These are phyloP conservation scores for Chimonanthus praecox DNA, from an alignment of 164 flowering plant genomes.

Conservation along the genomic window DNA sequence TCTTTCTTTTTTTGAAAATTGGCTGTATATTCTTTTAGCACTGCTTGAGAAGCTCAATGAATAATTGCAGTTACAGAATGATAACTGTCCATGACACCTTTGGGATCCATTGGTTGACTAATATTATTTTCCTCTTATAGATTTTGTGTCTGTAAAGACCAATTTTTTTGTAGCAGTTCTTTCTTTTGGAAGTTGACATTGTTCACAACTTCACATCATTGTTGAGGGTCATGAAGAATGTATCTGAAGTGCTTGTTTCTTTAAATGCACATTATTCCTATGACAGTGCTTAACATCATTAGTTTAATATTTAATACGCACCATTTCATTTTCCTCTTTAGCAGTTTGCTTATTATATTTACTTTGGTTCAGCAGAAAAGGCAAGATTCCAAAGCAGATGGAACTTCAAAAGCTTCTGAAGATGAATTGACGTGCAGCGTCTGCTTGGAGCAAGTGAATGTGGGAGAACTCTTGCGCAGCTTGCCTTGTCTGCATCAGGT, in stretches of 20 bases:
- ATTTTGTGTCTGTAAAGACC: no score
- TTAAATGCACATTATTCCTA: not conserved
- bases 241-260: not conserved
- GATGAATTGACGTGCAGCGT: conserved; percentile 79
- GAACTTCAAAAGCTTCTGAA: conserved; percentile 29
- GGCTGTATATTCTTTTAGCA: no score
- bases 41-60: no score
- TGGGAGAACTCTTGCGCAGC: conserved; percentile 73
- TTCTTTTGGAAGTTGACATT: not conserved
- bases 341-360: not conserved
- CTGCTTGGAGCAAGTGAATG: conserved; percentile 86
- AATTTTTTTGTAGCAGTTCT: no score
- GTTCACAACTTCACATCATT: not conserved
- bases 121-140: no score
- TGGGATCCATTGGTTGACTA: no score
- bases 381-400: conserved; percentile 44
- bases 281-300: not conserved
- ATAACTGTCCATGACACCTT: no score
- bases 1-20: no score
- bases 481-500: conserved; percentile 95
- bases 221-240: no score
- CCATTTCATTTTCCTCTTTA: not conserved
- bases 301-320: no score
- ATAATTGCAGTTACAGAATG: no score
- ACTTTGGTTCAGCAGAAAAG: conserved; percentile 35